Conservation (phyloP, 768 basidiomycete species). For the Rhodosporidiobolus sp. region DNA sequence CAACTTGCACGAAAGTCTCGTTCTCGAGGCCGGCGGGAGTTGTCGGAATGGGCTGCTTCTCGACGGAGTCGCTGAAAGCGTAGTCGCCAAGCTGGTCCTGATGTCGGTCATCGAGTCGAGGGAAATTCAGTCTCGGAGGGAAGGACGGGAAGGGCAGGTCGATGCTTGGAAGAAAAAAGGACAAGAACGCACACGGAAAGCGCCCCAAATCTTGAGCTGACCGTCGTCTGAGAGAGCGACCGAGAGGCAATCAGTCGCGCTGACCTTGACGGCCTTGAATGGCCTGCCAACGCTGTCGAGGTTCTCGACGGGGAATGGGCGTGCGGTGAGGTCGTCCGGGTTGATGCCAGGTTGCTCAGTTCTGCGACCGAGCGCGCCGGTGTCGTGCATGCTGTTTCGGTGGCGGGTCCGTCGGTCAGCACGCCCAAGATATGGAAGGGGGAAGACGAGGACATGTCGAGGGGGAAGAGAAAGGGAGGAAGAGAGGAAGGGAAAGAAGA, state of each 20-base stretch:
- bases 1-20: constrained; percentile 63
- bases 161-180: too few species aligned
- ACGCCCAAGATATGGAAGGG: too few species aligned
- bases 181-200: constrained; percentile 66
- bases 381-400: constrained; percentile 53
- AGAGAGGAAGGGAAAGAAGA: not conserved
- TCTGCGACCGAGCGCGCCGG: constrained; percentile 49
- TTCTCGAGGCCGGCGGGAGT: constrained; percentile 48
- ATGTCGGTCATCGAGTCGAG: too few species aligned
- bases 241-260: constrained; percentile 81
- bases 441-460: too few species aligned
- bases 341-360: constrained; percentile 47
- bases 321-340: constrained; percentile 50
- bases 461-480: not conserved
- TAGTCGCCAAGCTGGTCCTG: constrained; percentile 82
- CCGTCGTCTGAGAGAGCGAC: constrained; percentile 77
- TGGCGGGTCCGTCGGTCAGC: too few species aligned
- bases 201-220: constrained; percentile 80
- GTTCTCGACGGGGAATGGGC: constrained; percentile 46
- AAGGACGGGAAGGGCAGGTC: too few species aligned
- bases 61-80: constrained; percentile 56
- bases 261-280: constrained; percentile 77
- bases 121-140: too few species aligned
- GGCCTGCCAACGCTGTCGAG: constrained; percentile 53
- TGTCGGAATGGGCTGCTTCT: constrained; percentile 63